Evolutionary conservation across 345 rosid genomes (phyloP).

Genomic region (Iberis pinnata): DNA sequence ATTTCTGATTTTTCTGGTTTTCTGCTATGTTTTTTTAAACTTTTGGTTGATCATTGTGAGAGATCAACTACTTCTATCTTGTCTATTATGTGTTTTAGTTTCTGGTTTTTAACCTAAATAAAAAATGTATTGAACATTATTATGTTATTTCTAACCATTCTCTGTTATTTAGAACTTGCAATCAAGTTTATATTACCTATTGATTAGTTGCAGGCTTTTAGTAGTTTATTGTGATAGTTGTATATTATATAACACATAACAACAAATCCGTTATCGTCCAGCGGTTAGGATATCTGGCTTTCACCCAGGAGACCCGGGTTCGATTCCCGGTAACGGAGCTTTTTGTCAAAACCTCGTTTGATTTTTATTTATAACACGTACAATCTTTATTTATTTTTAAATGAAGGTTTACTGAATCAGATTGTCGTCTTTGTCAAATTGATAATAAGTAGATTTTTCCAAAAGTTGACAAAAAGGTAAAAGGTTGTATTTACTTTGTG

Average conservation of each 20-base stretch:
- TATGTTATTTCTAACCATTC: no score
- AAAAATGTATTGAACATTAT: no score
- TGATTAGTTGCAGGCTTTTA: no score
- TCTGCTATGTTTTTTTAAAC: background rate
- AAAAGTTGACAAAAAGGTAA: no score
- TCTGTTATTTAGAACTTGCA: no score
- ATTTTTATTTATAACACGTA: background rate
- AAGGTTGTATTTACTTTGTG: conserved; percentile 18
- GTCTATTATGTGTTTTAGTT: background rate
- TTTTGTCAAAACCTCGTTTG: no score
- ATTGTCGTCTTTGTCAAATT: background rate
- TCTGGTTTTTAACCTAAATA: background rate
- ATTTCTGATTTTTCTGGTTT: conserved; percentile 14
- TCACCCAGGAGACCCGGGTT: conserved; percentile 99
- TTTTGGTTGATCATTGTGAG: conserved; percentile 18
- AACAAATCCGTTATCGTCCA: conserved; percentile 69
- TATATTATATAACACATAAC: no score
- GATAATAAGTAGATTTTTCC: background rate
- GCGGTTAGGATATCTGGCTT: conserved; percentile 97
- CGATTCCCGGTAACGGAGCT: conserved; percentile 89
- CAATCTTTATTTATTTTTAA: background rate
- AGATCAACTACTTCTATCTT: conserved; percentile 3
- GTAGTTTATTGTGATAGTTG: no score
- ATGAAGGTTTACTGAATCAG: no score
- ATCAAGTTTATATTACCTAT: no score